These are phyloP conservation scores for Cenchrus fungigraminus DNA, from an alignment of 176 grass and related monocot genomes.

Conservation along the genomic window DNA sequence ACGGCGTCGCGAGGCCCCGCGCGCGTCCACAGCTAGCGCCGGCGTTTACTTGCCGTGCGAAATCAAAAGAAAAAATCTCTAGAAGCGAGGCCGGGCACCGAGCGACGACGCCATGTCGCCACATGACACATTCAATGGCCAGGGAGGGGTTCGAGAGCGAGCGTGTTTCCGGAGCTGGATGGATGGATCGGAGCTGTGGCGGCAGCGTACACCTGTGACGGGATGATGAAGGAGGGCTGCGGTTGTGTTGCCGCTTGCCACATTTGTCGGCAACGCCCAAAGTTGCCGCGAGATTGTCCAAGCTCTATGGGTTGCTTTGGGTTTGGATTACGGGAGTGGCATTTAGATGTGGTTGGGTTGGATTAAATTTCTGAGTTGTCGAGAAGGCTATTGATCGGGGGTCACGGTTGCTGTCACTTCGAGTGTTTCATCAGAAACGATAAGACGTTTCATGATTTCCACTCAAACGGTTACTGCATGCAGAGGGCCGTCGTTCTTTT, in stretches of 20 bases:
- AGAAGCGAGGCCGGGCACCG: slow-evolving; percentile 1
- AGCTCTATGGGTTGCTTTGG: slow-evolving; percentile 46
- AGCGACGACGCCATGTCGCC: slow-evolving; percentile 25
- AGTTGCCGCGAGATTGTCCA: background rate
- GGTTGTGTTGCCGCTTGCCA: slow-evolving; percentile 26
- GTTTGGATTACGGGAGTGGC: background rate
- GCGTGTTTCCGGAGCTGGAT: slow-evolving; percentile 1
- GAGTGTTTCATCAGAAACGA: background rate
- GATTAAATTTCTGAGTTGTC: slow-evolving; percentile 16
- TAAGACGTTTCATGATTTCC: background rate
- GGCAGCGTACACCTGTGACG: no score
- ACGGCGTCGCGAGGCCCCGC: background rate
- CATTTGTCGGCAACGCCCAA: slow-evolving; percentile 18
- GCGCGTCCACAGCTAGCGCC: background rate
- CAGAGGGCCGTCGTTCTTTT: no score
- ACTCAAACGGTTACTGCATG: background rate
- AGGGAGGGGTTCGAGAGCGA: background rate
- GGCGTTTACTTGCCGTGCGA: background rate
- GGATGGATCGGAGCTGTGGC: no score
- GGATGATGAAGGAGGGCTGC: background rate
- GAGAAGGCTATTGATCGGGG: background rate
- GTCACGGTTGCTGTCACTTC: background rate
- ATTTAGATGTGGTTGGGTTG: slow-evolving; percentile 13
- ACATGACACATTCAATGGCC: background rate
- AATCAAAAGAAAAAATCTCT: background rate